Conservation (phyloP, 2,329 filamentous ascomycete species). For the Diaporthe ampelina region DNA sequence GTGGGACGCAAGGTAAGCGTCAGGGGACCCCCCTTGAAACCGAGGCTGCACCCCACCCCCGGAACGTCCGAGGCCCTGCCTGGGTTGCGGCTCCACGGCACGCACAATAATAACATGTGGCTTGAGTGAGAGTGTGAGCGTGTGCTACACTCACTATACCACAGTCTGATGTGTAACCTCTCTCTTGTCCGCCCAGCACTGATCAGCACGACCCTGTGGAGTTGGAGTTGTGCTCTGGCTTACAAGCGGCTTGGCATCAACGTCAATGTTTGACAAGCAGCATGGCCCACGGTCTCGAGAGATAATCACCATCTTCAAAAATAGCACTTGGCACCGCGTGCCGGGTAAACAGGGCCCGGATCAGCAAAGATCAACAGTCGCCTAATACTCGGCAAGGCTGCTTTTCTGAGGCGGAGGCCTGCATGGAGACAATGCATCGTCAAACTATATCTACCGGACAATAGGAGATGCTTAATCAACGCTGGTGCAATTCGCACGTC, state of each 20-base stretch:
- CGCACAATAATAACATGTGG: no score
- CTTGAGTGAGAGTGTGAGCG: no score
- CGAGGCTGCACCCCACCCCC: background rate
- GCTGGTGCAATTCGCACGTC: background rate
- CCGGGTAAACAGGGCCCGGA: constrained; percentile 1
- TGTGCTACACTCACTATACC: no score
- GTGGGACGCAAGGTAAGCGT: constrained; percentile 9
- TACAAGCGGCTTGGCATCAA: background rate
- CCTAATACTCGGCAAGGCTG: background rate
- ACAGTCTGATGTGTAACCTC: background rate
- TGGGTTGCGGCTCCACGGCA: constrained; percentile 2
- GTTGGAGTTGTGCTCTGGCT: background rate
- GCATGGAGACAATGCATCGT: constrained; percentile 18
- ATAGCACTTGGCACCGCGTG: background rate
- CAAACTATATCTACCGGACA: constrained; percentile 9
- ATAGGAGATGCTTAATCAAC: background rate
- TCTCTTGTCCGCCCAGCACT: background rate
- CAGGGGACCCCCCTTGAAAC: constrained; percentile 34
- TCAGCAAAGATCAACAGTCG: constrained; percentile 18
- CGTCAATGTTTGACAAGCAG: background rate
- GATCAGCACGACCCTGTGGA: background rate
- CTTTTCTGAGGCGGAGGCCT: background rate
- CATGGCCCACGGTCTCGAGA: background rate
- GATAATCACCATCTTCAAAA: background rate
- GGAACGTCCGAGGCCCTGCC: constrained; percentile 18